Base-by-base conservation (phyloP, 2,329 filamentous ascomycete genomes). In the Monosporascus sp. region DNA sequence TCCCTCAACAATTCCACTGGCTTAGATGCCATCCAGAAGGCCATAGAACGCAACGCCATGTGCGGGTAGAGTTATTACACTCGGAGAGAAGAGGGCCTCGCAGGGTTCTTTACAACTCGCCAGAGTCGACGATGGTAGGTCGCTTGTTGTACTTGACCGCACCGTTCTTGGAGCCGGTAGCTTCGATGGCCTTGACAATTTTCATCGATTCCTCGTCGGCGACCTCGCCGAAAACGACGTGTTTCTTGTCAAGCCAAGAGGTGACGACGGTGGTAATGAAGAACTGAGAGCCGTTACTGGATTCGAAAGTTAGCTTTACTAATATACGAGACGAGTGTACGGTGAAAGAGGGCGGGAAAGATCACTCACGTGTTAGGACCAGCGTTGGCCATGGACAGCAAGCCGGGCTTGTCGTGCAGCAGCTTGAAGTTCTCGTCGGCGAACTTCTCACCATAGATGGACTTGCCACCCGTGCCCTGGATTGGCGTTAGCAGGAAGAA, bases 241-340 rank as follows among this genome's bases (percentile, higher is more conserved):
- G 89, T 72, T 87, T 87, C 69, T 83, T 83, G 72, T 94, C 82
- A 63, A 94, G 80, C 81, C 96, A 96, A 52, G 86, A 86, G 56
- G 94, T 97, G 56, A 86, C 81, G 49, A 96, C 90, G 53, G 93
- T 97, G 67, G 93, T 97, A 71, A 97, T 78, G 81, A 97, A 97
- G 82, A 97, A 97, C 75, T 97, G 93, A 50, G 90, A 96, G 67
- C 94, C 94, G 77, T 99, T 99, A 73, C 94, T 96, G 58, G 75
- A 76, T 25, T 24, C 77, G 75, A 22, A 17, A 36, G 9, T 41
- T 38, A 25, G 47, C 20, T 58, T 11, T 20, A 5, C 18, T 37
- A 24, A 38, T n/a, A 18, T 17, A 20, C 18, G 24, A 36, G 58
- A 51, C 49, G 24, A 18, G 6, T n/a, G 38, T 37, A 17, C 3